These are phyloP conservation scores for Arthroderma sp. DNA, from an alignment of 2,329 filamentous ascomycete species.

Conservation along the genomic window DNA sequence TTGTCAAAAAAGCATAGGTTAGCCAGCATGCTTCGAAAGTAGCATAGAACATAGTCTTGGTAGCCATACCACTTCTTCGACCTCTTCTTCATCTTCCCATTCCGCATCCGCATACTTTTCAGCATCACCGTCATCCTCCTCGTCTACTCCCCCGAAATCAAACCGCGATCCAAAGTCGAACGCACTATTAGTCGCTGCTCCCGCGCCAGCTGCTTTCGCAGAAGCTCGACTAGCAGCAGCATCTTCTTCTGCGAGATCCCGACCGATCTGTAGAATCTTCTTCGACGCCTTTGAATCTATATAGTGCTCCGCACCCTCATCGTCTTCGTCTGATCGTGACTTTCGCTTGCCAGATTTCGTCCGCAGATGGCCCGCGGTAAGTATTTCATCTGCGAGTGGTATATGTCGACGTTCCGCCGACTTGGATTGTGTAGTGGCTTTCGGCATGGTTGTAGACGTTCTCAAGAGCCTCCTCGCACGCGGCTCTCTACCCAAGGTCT, in stretches of 20 bases:
- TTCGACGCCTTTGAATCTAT: constrained; percentile 79
- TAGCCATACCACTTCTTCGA: constrained; percentile 31
- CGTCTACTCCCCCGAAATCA: constrained; percentile 26
- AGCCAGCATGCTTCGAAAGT: not conserved
- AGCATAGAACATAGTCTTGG: too few species aligned
- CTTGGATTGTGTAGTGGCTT: constrained; percentile 50
- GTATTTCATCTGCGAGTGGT: constrained; percentile 77
- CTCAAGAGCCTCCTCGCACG: not conserved
- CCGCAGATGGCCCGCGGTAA: constrained; percentile 56
- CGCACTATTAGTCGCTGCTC: constrained; percentile 35
- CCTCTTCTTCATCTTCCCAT: constrained; percentile 65
- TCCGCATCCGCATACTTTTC: constrained; percentile 39
- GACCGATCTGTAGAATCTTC: constrained; percentile 79
- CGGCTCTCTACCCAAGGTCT: too few species aligned
- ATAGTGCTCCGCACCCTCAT: constrained; percentile 53
- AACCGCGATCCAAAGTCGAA: constrained; percentile 74
- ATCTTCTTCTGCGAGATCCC: constrained; percentile 77
- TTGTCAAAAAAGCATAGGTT: not conserved
- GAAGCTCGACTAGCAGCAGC: constrained; percentile 34
- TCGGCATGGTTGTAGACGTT: constrained; percentile 46
- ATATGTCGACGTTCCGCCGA: constrained; percentile 59
- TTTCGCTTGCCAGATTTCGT: constrained; percentile 61
- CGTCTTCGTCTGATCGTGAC: constrained; percentile 41
- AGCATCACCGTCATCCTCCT: constrained; percentile 41
- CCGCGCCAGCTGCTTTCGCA: constrained; percentile 21